phyloP scores from a whole-genome alignment of 140 eudicot genomes.

The Ambrosia hybrid region DNA sequence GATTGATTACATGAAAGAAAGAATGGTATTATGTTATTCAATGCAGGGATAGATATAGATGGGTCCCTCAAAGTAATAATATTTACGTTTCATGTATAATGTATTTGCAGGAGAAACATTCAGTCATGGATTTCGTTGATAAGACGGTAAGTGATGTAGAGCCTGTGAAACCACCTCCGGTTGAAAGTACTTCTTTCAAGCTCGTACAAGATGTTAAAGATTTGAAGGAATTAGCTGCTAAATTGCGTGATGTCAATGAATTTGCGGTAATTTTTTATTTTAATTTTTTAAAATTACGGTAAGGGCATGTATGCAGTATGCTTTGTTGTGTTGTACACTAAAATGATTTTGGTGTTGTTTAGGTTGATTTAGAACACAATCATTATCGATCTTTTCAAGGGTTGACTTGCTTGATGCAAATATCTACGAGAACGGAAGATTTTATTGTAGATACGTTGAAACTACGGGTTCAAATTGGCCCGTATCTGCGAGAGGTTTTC shows the following conservation, averaged over 20 bases:
- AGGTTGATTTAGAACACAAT: slow-evolving; percentile 58
- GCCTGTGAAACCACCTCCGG: no score
- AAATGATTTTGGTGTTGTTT: slow-evolving; percentile 23
- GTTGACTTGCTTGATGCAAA: slow-evolving; percentile 96
- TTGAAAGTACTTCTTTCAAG: no score
- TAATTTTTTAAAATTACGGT: background rate
- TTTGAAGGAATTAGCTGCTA: slow-evolving; percentile 77
- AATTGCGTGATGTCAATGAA: slow-evolving; percentile 68
- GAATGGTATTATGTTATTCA: slow-evolving; percentile 1
- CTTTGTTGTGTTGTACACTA: background rate
- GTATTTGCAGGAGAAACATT: slow-evolving; percentile 60
- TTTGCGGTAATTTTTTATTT: slow-evolving; percentile 61
- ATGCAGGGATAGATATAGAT: background rate
- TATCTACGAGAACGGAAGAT: slow-evolving; percentile 91
- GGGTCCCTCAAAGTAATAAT: slow-evolving; percentile 1
- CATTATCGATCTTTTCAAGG: no score
- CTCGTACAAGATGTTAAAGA: slow-evolving; percentile 28
- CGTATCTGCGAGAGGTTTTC: slow-evolving; percentile 82
- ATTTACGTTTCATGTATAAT: background rate
- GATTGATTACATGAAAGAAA: slow-evolving; percentile 2
- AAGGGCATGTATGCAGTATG: no score
- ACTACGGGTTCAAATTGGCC: slow-evolving; percentile 75
- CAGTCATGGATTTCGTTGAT: slow-evolving; percentile 53
- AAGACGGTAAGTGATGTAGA: no score
- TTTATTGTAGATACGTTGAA: slow-evolving; percentile 89